Percentiles rank a stretch among this genome's conserved stretches.
These are phyloP conservation scores for Eucalyptus fibrosa DNA, from an alignment of 345 rosid genomes.

Conservation along the genomic window DNA sequence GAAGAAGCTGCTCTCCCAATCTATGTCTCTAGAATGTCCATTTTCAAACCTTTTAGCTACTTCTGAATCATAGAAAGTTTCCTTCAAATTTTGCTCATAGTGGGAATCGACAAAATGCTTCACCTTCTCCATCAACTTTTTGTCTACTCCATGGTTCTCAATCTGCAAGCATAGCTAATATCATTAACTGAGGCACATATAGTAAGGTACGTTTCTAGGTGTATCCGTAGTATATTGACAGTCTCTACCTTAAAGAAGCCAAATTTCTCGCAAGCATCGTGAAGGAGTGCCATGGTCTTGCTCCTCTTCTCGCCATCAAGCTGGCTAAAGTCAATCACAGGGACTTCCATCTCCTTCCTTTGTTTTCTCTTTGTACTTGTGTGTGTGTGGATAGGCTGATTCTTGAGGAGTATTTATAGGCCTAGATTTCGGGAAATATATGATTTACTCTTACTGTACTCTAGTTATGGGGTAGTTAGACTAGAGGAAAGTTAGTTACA, in stretches of 20 bases:
- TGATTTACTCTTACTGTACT: not conserved
- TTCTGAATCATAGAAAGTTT: slow-evolving; percentile 57
- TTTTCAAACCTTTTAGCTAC: slow-evolving; percentile 31
- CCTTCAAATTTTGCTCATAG: slow-evolving; percentile 56
- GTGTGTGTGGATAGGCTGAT: slow-evolving; percentile 1
- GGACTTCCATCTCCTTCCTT: slow-evolving; percentile 41
- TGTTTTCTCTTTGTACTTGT: not conserved
- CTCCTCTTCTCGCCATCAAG: slow-evolving; percentile 51
- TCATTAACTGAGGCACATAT: not conserved
- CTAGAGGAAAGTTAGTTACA: not conserved
- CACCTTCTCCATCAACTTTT: slow-evolving; percentile 66
- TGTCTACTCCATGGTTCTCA: slow-evolving; percentile 70
- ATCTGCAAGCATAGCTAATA: slow-evolving; percentile 27
- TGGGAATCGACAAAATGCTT: slow-evolving; percentile 50
- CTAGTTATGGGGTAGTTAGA: not conserved
- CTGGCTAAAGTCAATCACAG: slow-evolving; percentile 48
- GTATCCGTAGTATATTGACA: not conserved
- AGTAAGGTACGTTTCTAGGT: not conserved
- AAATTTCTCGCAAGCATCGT: slow-evolving; percentile 81
- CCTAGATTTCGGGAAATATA: not conserved
- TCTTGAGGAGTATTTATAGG: slow-evolving; percentile 25
- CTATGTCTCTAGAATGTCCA: slow-evolving; percentile 25
- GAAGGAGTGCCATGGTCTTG: slow-evolving; percentile 56
- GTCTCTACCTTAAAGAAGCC: slow-evolving; percentile 65
- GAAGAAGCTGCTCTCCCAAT: slow-evolving; percentile 91